Base-by-base conservation (phyloP, 2,329 filamentous ascomycete species). In the Colletotrichum australisinense region DNA sequence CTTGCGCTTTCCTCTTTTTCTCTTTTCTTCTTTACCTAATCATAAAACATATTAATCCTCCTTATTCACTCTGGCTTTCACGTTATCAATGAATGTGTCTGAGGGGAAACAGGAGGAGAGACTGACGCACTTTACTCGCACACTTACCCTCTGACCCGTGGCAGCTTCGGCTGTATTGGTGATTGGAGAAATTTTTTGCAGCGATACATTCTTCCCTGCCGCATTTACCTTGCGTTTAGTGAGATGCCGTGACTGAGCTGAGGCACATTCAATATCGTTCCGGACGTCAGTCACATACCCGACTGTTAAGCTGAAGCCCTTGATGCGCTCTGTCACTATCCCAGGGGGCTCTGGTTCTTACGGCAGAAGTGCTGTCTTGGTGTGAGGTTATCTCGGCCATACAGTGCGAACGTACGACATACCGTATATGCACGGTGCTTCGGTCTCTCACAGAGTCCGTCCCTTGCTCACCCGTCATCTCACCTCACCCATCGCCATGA, bases 91-190 rank as follows among this genome's bases (percentile, higher is more conserved):
- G 88, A 85, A 87, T 86, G 85, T 77, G 62, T 80, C 82, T 86
- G 88, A 93, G 90, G 91, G 91, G 91, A 93, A 93, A 93, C 85
- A 88, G 90, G 88, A 90, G 90, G 91, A 91, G 79, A 93, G 91
- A 92, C 78, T 69, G 81, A 86, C 19, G 64, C 68, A 67, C 70
- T 79, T 71, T 75, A 72, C 76, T 82, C 85, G 83, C 81, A 81
- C 82, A 83, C 86, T 88, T 88, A 87, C 86, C 85, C 82, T 86
- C 82, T 86, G 84, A 79, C 81, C 83, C 83, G 82, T 78, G 73
- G 65, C 75, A 72, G 75, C 74, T 76, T 76, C 74, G 74, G 76
- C 77, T 76, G 72, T 70, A 69, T 81, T 78, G 80, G 78, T 74
- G 74, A 63, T 74, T 77, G 77, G 81, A 82, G 81, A 83, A 83